Evolutionary conservation across 2,329 filamentous ascomycete genomes (phyloP).

Genomic region (Fusarium sp.): DNA sequence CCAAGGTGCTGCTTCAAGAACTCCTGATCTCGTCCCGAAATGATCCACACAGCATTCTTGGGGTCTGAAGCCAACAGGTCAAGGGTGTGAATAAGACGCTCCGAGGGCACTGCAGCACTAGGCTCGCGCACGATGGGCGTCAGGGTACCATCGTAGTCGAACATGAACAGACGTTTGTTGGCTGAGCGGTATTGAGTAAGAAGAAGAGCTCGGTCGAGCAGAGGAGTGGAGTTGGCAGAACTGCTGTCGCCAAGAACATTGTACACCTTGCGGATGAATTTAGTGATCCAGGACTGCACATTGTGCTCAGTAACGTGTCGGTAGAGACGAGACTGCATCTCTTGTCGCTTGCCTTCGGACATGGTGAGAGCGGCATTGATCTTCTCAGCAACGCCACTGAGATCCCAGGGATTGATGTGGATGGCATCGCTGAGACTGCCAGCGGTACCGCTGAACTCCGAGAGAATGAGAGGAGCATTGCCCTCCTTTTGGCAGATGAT

Average conservation of each 20-base stretch:
- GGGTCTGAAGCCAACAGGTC: slow-evolving; percentile 82
- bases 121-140: slow-evolving; percentile 96
- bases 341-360: slow-evolving; percentile 70
- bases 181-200: slow-evolving; percentile 79
- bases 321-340: slow-evolving; percentile 80
- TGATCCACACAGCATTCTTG: slow-evolving; percentile 95
- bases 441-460: slow-evolving; percentile 95
- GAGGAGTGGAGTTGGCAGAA: slow-evolving; percentile 79
- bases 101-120: slow-evolving; percentile 86
- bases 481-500: slow-evolving; percentile 90
- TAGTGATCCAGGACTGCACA: slow-evolving; percentile 85
- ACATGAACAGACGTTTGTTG: slow-evolving; percentile 91
- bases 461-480: slow-evolving; percentile 89
- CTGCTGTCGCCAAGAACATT: slow-evolving; percentile 82
- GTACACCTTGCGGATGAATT: slow-evolving; percentile 81
- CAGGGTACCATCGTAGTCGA: slow-evolving; percentile 97
- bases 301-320: slow-evolving; percentile 86
- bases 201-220: slow-evolving; percentile 79
- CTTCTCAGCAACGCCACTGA: slow-evolving; percentile 82
- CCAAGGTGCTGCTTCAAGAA: slow-evolving; percentile 93
- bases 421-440: slow-evolving; percentile 86
- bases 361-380: slow-evolving; percentile 86
- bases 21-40: slow-evolving; percentile 91
- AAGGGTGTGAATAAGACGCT: slow-evolving; percentile 81
- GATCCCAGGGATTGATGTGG: slow-evolving; percentile 97